Evolutionary conservation across 768 basidiomycete species (phyloP), one percentile per base, ranked within the genome.

Genomic region (Pleurotus giganteus): DNA sequence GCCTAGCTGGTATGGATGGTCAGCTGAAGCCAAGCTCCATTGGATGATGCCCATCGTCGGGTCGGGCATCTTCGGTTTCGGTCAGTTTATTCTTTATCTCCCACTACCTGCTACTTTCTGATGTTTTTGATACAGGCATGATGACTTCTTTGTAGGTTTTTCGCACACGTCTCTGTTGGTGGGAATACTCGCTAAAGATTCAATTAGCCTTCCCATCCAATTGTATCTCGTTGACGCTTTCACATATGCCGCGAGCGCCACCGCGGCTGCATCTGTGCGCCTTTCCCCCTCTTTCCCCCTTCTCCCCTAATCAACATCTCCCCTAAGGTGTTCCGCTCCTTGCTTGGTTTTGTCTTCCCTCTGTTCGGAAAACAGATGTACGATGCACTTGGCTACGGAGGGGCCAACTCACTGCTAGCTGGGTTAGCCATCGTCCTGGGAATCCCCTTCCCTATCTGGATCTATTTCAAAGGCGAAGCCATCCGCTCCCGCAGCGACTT

Each of bases 31-130:
- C 0, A 68, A 69, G 43, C 58, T 81, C 0, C 87, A 89, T 61
- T 89, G 86, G 87, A 86, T 89, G 29, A 84, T 89, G 84, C 88
- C 88, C 17, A 86, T 89, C 58, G 70, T 78, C 46, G 85, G 84
- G 3, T 76, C 86, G 1, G 76, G 74, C 4, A 80, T 85, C 46
- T 85, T 78, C 56, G 81, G 82, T 4, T 86, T 87, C 54, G 82
- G 80, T 69, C 53, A 55, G 67, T 28, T n/a, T 29, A 9, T 9
- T 7, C n/a, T 7, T 21, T 3, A 52, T n/a, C 3, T 3, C 53
- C 28, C 29, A 43, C 13, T 29, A 15, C 7, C 36, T 34, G 13
- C 50, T 11, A 31, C 4, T 23, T 41, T 32, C 49, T 56, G 17
- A 52, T 24, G 4, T 39, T 21, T 46, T 49, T 29, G 21, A 21